Base-by-base conservation (phyloP, 2,329 filamentous ascomycete genomes). In the Cladosporium sp. region DNA sequence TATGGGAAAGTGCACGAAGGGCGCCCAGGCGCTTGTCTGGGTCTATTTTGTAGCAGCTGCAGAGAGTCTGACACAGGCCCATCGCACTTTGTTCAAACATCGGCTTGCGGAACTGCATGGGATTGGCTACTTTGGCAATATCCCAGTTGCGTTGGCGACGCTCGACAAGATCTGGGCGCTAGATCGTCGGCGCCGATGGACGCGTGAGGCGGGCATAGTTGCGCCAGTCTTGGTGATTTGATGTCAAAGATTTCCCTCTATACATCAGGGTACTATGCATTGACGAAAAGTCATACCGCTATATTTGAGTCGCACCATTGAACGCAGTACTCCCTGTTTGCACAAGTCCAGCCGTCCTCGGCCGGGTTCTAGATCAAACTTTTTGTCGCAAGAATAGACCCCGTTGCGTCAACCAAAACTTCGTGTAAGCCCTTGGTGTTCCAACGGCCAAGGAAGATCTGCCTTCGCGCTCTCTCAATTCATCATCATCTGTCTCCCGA, bases 1-100 rank as follows among this genome's bases (percentile, higher is more conserved):
- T 5, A 50, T 73, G 4, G 59, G 63, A 4, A 55, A 62, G 0
- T 50, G 61, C 1, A 64, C 61, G 0, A 63, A 64, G 3, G 70
- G 71, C 2, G 62, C 64, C 0, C 71, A 74, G 38, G 66, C 69
- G 1, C 65, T 74, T 0, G 70, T 73, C 0, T 74, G 72, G 72
- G 61, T 68, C 0, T 73, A 66, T 48, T 74, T 74, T 31, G 63
- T 74, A 1, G 71, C 69, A 1, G 70, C 69, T 0, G 70, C 70
- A 0, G 71, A 73, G 51, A 73, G 70, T 37, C 61, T 60, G 0
- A 58, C 67, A 1, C 64, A 66, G 0, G 62, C 63, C 16, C 68
- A 74, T 45, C 60, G 70, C 2, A 48, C 58, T 0, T 74, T 72
- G 28, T 74, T 74, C 43, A 59, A 60, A 0, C 48, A 57, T 1